Evolutionary conservation across 140 eudicot species (phyloP).

Genomic region (Flaveria floridana): DNA sequence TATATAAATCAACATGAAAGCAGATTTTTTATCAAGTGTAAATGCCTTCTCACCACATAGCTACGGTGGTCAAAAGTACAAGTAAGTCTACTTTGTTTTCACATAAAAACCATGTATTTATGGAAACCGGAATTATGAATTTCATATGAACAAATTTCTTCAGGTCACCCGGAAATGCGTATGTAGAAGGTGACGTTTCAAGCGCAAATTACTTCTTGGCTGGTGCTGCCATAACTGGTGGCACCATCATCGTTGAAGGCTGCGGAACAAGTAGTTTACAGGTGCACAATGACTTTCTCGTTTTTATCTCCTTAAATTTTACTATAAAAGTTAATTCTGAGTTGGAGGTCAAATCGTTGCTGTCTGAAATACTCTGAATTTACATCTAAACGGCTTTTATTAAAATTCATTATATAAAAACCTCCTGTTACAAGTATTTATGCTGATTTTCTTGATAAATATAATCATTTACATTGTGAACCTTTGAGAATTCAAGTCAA

Average conservation of each 20-base stretch:
- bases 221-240: constrained; percentile 94
- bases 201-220: constrained; percentile 97
- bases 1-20: too few species aligned
- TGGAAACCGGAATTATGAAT: constrained; percentile 4
- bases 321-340: neutral
- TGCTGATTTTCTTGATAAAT: neutral
- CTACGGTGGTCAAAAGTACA: constrained; percentile 83
- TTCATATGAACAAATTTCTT: constrained; percentile 10
- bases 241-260: constrained; percentile 91
- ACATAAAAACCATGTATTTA: neutral
- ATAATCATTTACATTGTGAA: neutral
- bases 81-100: constrained; percentile 47
- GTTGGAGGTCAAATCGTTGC: constrained; percentile 10
- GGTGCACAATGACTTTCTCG: constrained; percentile 39
- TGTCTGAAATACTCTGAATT: neutral
- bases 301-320: neutral
- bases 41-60: too few species aligned
- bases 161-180: constrained; percentile 90
- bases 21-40: too few species aligned
- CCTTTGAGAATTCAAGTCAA: neutral
- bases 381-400: constrained; percentile 2
- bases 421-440: neutral
- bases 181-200: constrained; percentile 94
- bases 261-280: constrained; percentile 97
- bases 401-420: neutral